Percentiles rank a stretch among this genome's conserved stretches.
phyloP scores from a whole-genome alignment of 208 protist genomes.

The Histomonas meleagridis region DNA sequence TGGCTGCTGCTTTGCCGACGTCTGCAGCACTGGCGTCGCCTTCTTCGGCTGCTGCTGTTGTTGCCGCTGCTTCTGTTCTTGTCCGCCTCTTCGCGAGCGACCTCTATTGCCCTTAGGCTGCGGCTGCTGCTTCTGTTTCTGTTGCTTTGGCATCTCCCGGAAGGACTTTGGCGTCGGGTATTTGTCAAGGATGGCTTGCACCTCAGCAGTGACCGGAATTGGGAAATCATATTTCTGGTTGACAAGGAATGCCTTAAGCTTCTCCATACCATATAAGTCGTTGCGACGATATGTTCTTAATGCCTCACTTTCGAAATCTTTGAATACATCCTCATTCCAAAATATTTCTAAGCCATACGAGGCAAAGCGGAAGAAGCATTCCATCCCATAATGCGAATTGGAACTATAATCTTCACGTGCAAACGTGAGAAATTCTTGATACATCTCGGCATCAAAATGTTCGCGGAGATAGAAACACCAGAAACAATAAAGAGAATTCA shows the following conservation, averaged over 20 bases:
- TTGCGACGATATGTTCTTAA: not conserved
- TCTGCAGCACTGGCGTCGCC: not conserved
- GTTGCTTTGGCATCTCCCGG: not conserved
- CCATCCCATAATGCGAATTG: not conserved
- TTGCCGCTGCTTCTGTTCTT: not conserved
- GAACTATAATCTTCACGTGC: not conserved
- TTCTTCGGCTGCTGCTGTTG: not conserved
- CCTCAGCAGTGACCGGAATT: not conserved
- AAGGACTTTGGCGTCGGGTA: not conserved
- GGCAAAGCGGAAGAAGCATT: slow-evolving; percentile 11
- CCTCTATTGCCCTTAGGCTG: not conserved
- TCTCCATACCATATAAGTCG: not conserved
- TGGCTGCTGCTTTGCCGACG: not conserved
- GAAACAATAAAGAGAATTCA: slow-evolving; percentile 11
- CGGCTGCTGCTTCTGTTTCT: not conserved
- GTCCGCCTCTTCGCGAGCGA: not conserved
- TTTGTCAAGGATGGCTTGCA: not conserved
- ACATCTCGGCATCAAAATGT: not conserved
- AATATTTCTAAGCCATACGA: not conserved
- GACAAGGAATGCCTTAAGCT: not conserved
- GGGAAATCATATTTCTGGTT: not conserved
- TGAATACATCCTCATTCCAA: slow-evolving; percentile 5
- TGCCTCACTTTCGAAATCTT: not conserved
- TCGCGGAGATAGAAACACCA: slow-evolving; percentile 20
- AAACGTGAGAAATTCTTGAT: not conserved